Conservation (phyloP, 2,329 filamentous ascomycete genomes). For the Phialocephala subalpina region DNA sequence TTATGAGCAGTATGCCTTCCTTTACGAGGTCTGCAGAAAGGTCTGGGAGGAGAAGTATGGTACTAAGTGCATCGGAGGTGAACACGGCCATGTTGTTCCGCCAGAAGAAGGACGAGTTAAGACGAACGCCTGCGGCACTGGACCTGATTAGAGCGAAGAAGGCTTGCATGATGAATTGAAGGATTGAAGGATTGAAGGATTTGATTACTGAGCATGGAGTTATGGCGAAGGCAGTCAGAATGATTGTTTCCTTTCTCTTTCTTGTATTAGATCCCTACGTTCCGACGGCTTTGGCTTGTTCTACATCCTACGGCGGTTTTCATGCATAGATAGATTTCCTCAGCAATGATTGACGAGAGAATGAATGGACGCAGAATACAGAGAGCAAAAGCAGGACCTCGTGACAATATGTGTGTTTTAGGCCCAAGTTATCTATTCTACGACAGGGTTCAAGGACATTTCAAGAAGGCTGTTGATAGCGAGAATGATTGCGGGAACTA, state of each 20-base stretch:
- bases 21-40: constrained; percentile 86
- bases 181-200: constrained; percentile 3
- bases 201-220: constrained; percentile 24
- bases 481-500: no score
- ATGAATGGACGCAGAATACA: constrained; percentile 1
- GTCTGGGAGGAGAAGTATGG: constrained; percentile 72
- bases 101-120: constrained; percentile 9
- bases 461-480: no score
- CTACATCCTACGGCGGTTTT: not conserved
- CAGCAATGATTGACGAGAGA: constrained; percentile 29
- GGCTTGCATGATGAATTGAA: not conserved
- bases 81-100: constrained; percentile 32
- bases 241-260: constrained; percentile 12
- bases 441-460: no score
- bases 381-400: not conserved
- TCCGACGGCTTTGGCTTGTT: not conserved
- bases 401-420: no score
- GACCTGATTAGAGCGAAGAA: constrained; percentile 1
- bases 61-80: constrained; percentile 37
- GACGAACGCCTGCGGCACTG: constrained; percentile 27
- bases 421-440: no score
- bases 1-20: constrained; percentile 82
- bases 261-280: constrained; percentile 12
- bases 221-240: constrained; percentile 16
- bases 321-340: constrained; percentile 26